Conservation (phyloP, 805 yeast species). For the Candida glaebosa region DNA sequence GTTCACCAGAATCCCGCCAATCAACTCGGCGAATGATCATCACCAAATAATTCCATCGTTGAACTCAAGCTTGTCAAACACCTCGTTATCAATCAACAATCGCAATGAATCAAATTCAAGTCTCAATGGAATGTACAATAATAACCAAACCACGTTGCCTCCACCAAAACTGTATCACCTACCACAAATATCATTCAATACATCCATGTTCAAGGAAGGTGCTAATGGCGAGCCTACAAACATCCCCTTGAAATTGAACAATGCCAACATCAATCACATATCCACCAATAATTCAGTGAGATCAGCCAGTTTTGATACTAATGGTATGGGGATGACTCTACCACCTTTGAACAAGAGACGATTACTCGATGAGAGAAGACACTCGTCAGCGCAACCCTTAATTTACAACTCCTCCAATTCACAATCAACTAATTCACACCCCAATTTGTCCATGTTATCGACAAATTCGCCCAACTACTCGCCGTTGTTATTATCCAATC, state of each 20-base stretch:
- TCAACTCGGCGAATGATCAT: not conserved
- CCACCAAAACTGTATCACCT: constrained; percentile 9
- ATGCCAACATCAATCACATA: constrained; percentile 1
- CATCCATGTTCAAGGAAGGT: constrained; percentile 33
- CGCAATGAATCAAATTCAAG: constrained; percentile 1
- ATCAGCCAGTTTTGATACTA: constrained; percentile 25
- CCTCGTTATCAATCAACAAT: not conserved
- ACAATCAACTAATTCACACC: constrained; percentile 16
- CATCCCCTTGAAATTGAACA: not conserved
- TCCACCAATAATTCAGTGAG: constrained; percentile 9
- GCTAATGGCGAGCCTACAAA: constrained; percentile 3
- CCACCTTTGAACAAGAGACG: constrained; percentile 28
- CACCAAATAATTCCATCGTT: constrained; percentile 3
- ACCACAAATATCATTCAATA: constrained; percentile 39
- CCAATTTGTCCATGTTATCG: constrained; percentile 16
- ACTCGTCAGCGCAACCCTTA: constrained; percentile 22
- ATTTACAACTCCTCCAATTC: constrained; percentile 7
- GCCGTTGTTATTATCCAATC: constrained; percentile 26
- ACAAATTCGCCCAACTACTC: constrained; percentile 11
- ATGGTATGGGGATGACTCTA: constrained; percentile 10
- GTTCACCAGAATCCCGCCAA: not conserved
- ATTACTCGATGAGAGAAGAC: constrained; percentile 28
- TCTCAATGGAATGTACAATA: not conserved
- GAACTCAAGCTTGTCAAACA: not conserved
- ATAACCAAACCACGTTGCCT: constrained; percentile 6